Conservation (phyloP, 1,284 basidiomycete genomes). For the Cryptococcus sp. region DNA sequence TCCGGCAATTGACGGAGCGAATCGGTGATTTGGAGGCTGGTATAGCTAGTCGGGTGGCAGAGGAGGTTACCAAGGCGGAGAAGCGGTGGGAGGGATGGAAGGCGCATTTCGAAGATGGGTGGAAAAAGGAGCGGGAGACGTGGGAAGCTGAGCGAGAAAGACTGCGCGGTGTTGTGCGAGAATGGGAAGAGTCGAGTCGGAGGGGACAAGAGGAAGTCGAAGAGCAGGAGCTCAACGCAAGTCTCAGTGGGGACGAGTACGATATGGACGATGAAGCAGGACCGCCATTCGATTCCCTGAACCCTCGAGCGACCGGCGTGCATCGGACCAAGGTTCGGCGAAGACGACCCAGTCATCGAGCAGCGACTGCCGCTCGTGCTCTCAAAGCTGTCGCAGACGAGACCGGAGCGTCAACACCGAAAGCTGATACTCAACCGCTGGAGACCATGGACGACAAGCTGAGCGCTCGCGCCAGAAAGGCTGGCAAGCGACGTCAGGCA, state of each 20-base stretch:
- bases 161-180: constrained; percentile 65
- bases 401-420: constrained; percentile 26
- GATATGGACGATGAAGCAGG: constrained; percentile 30
- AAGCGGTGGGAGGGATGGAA: constrained; percentile 63
- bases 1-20: constrained; percentile 63
- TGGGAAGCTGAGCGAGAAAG: constrained; percentile 77
- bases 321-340: constrained; percentile 17
- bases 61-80: constrained; percentile 55
- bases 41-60: constrained; percentile 49
- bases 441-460: background rate
- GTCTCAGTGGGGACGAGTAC: constrained; percentile 36
- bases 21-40: constrained; percentile 49
- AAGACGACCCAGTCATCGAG: constrained; percentile 30
- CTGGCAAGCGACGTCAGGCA: too few relatives aligned
- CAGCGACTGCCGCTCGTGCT: constrained; percentile 30
- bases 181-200: constrained; percentile 65
- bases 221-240: constrained; percentile 42
- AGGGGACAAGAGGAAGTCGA: constrained; percentile 49
- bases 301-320: constrained; percentile 3
- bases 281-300: too few relatives aligned
- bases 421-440: constrained; percentile 4
- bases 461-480: constrained; percentile 6
- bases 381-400: constrained; percentile 23
- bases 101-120: constrained; percentile 62
- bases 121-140: constrained; percentile 68